Percentiles rank a stretch among this genome's conserved stretches.
Conservation (phyloP, 768 basidiomycete genomes). For the Russula dissimulans region DNA sequence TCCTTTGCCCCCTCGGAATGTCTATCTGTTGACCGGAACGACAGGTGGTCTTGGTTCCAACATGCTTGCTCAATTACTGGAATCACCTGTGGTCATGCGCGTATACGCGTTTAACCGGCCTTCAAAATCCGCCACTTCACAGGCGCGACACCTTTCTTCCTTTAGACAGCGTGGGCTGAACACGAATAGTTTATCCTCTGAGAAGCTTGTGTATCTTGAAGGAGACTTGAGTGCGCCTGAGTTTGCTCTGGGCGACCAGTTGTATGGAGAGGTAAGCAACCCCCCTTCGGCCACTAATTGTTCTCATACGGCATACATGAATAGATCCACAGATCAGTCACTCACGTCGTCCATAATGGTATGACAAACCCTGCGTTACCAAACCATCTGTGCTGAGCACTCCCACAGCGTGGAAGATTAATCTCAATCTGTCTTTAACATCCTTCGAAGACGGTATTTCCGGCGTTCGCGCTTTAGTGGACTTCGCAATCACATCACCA, state of each 20-base stretch:
- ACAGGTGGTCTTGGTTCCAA: slow-evolving; percentile 23
- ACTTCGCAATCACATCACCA: slow-evolving; percentile 20
- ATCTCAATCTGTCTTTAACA: slow-evolving; percentile 21
- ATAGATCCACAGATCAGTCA: slow-evolving; percentile 15
- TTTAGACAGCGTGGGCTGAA: slow-evolving; percentile 20
- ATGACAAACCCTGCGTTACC: neutral
- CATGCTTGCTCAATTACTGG: slow-evolving; percentile 19
- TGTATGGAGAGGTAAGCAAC: slow-evolving; percentile 16
- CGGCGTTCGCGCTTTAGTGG: slow-evolving; percentile 18
- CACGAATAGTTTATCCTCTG: slow-evolving; percentile 8
- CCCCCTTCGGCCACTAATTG: neutral
- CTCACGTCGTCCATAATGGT: slow-evolving; percentile 22
- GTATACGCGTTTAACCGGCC: slow-evolving; percentile 23
- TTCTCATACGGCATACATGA: neutral
- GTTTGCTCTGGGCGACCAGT: slow-evolving; percentile 5
- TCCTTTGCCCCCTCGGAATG: neutral
- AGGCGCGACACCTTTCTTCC: slow-evolving; percentile 12
- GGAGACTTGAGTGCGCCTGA: slow-evolving; percentile 16
- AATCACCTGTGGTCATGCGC: slow-evolving; percentile 8
- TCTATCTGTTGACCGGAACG: slow-evolving; percentile 21
- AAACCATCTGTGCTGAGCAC: neutral
- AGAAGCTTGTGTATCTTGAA: slow-evolving; percentile 21
- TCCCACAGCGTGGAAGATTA: slow-evolving; percentile 21
- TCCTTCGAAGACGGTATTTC: slow-evolving; percentile 22
- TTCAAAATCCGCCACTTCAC: slow-evolving; percentile 2